These are phyloP conservation scores for Adiantum capillusveneris DNA, from an alignment of 75 land plant species.

Conservation along the genomic window DNA sequence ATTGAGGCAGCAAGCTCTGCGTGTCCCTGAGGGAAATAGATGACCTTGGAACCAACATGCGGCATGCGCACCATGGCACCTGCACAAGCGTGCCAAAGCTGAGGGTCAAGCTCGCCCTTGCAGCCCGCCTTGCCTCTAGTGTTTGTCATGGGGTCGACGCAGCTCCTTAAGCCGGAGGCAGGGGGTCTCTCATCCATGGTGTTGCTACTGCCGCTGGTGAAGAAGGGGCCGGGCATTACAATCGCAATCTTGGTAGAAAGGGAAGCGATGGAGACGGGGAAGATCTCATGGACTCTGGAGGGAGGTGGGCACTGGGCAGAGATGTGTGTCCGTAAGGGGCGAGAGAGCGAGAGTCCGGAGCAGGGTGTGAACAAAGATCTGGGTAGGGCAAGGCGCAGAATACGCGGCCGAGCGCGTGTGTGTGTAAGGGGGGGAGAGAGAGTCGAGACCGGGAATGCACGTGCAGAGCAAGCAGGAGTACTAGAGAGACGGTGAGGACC, in stretches of 20 bases:
- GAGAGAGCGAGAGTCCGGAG: too few species aligned
- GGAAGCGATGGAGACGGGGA: not conserved
- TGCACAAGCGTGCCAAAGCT: slow-evolving; percentile 93
- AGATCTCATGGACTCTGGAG: not conserved
- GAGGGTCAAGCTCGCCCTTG: slow-evolving; percentile 51
- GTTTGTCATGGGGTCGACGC: not conserved
- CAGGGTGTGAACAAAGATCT: too few species aligned
- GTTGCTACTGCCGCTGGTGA: not conserved
- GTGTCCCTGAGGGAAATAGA: slow-evolving; percentile 88
- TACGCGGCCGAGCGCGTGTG: too few species aligned
- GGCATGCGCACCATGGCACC: slow-evolving; percentile 89
- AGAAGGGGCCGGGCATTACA: not conserved
- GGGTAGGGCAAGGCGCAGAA: too few species aligned
- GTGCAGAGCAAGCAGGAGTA: too few species aligned
- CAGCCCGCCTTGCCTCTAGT: not conserved
- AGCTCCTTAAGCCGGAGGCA: not conserved
- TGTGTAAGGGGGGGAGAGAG: too few species aligned
- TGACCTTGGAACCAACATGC: slow-evolving; percentile 41
- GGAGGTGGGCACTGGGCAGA: too few species aligned
- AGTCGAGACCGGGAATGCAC: too few species aligned
- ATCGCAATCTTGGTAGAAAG: not conserved
- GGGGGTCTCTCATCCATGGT: not conserved
- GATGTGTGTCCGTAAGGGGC: too few species aligned
- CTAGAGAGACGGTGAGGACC: too few species aligned
- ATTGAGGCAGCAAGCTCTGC: slow-evolving; percentile 54